Evolutionary conservation across 2,329 filamentous ascomycete genomes (phyloP), one percentile per base, ranked within the genome.

Genomic region (Penicillium griseofulvum): DNA sequence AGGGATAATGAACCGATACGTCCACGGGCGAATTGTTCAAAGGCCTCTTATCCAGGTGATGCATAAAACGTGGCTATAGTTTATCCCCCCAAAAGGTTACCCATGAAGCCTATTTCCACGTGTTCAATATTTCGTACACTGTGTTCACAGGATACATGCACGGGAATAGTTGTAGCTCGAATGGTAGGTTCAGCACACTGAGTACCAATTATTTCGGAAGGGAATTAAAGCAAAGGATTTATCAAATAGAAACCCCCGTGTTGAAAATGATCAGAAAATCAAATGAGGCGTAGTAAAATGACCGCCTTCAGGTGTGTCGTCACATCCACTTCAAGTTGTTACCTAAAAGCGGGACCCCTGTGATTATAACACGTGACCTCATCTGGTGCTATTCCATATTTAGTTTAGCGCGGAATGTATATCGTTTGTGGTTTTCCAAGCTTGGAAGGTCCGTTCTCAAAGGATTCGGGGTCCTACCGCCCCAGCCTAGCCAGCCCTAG

Each of bases 41-140:
- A 37, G 34, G n/a, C 42, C 48, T 33, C 41, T 55, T 49, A 50
- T 61, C 34, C 53, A 56, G 41, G 14, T 49, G 49, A 56, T 43
- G 29, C 46, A 50, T 42, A 47, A 28, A 34, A 50, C 16, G 19
- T 50, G 37, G 28, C 17, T 42, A 51, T 22, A 38, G n/a, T 39
- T 34, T 31, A 28, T 31, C 17, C n/a, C n/a, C 31, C 5, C 17
- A 24, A 38, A 33, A n/a, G 22, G 34, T 14, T 16, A 51, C 19
- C 39, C 38, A 51, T 58, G 33, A 48, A 49, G 26, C 22, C 17
- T 49, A 34, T 29, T 46, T 10, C 56, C 51, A 49, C 44, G 51
- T 54, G 51, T 54, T 42, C 44, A 33, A 54, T 49, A 24, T 34
- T 46, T 9, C 19, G 26, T 45, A 28, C 49, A 34, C 34, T 26